Evolutionary conservation across 495 filamentous ascomycete species (phyloP).

Genomic region (Neurospora intermedia): DNA sequence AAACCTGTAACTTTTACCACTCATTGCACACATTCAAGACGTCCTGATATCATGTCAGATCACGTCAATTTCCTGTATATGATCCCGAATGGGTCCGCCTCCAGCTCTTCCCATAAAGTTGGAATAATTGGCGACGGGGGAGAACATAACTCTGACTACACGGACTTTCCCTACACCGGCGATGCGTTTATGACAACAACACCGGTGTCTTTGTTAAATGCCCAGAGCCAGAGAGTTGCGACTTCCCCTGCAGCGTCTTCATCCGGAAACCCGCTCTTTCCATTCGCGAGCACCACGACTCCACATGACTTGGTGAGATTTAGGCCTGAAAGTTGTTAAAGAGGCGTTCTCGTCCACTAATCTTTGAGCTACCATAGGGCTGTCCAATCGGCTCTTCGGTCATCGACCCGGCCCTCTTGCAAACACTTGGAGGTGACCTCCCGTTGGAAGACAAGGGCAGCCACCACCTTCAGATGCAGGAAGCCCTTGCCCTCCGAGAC

Average conservation of each 20-base stretch:
- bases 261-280: background rate
- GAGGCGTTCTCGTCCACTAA: background rate
- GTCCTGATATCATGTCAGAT: background rate
- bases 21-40: background rate
- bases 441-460: background rate
- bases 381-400: background rate
- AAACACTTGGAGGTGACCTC: too few species aligned
- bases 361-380: background rate
- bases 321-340: background rate
- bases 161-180: background rate
- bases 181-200: background rate
- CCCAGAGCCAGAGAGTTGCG: background rate
- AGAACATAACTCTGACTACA: background rate
- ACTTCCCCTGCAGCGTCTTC: background rate
- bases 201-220: rapidly evolving
- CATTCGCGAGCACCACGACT: background rate
- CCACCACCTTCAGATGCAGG: background rate
- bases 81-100: background rate
- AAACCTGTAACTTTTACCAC: background rate
- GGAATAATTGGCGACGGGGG: background rate
- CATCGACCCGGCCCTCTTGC: background rate
- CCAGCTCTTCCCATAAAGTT: background rate
- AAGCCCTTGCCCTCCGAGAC: background rate
- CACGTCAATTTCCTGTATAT: background rate
- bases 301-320: background rate